phyloP scores from a whole-genome alignment of 2,329 filamentous ascomycete genomes.

The Capronia coronata region DNA sequence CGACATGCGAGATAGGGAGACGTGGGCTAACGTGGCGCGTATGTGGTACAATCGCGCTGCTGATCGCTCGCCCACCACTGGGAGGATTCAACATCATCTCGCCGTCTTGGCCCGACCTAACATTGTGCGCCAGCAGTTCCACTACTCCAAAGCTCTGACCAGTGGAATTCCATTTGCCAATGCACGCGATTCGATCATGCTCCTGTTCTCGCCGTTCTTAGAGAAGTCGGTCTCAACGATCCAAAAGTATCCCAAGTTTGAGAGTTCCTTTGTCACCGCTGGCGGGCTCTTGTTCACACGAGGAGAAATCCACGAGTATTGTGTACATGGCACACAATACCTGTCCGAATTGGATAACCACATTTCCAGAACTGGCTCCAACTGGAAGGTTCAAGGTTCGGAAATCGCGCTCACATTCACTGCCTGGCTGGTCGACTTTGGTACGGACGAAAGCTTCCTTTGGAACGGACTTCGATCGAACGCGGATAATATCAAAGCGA shows the following conservation, averaged over 20 bases:
- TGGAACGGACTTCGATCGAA: slow-evolving; percentile 30
- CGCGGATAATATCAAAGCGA: slow-evolving; percentile 13
- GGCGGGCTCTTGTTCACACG: slow-evolving; percentile 47
- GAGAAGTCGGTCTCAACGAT: slow-evolving; percentile 33
- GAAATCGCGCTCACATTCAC: slow-evolving; percentile 51
- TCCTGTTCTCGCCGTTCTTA: slow-evolving; percentile 49
- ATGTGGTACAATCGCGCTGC: slow-evolving; percentile 82
- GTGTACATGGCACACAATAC: slow-evolving; percentile 38
- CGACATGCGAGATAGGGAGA: slow-evolving; percentile 65
- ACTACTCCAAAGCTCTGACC: slow-evolving; percentile 53
- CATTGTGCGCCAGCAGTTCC: slow-evolving; percentile 48
- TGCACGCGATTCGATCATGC: slow-evolving; percentile 51
- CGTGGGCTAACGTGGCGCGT: slow-evolving; percentile 72
- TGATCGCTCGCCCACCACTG: slow-evolving; percentile 66
- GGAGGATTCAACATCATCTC: slow-evolving; percentile 79
- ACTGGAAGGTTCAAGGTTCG: slow-evolving; percentile 50
- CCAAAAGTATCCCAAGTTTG: slow-evolving; percentile 33
- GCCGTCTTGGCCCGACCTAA: slow-evolving; percentile 59
- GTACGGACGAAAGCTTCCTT: slow-evolving; percentile 35
- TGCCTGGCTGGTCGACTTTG: slow-evolving; percentile 51
- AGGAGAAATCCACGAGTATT: slow-evolving; percentile 37
- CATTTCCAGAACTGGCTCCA: slow-evolving; percentile 42
- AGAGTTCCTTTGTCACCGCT: slow-evolving; percentile 48
- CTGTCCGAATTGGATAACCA: slow-evolving; percentile 43
- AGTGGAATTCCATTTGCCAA: slow-evolving; percentile 51